Base-by-base conservation (phyloP, 768 basidiomycete genomes). In the Phallus indusiatus region DNA sequence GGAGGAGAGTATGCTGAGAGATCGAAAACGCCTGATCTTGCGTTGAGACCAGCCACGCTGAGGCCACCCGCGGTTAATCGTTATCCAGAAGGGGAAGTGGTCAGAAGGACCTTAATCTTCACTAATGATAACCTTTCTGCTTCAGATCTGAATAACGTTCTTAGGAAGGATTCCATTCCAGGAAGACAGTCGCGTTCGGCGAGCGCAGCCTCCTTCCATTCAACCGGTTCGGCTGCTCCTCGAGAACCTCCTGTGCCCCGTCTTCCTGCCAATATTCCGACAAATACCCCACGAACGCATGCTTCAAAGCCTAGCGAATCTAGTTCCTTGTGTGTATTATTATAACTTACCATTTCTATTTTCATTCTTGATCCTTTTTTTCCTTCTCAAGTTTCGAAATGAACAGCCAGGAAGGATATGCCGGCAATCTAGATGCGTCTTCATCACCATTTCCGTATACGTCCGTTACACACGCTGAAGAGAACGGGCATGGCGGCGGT, bases 211-310 rank as follows among this genome's bases (percentile, higher is more conserved):
- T 81, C 78, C 22, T 16, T 81, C 12, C 73, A 77, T 17, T 91
- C 89, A 0, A 81, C 73, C 64, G 83, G 85, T 59, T 90, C 90
- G 47, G 76, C 90, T 64, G 85, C 90, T 55, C 85, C 75, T 12
- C 90, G 89, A 11, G 92, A 90, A 8, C 90, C 90, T n/a, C 90
- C 90, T 17, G 90, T 90, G 34, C 83, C 86, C 14, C 81, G 81
- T 63, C 73, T 80, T 5, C 74, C 77, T 51, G 55, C 42, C 12
- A 48, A 48, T 28, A 16, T 56, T 4, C 74, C 77, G 49, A 48
- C 42, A 24, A 48, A 48, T 28, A 21, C 24, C 55, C 18, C 56
- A 55, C 36, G 63, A 64, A 33, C 54, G 12, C 21, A 61, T 49
- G 16, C 65, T 53, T 7, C 65, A 56, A 37, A 55, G 60, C 24